A percentile compares a stretch with the other conserved stretches of the same genome.
These are phyloP conservation scores for Gossypium armourianum DNA, from an alignment of 441 rosid species.

Conservation along the genomic window DNA sequence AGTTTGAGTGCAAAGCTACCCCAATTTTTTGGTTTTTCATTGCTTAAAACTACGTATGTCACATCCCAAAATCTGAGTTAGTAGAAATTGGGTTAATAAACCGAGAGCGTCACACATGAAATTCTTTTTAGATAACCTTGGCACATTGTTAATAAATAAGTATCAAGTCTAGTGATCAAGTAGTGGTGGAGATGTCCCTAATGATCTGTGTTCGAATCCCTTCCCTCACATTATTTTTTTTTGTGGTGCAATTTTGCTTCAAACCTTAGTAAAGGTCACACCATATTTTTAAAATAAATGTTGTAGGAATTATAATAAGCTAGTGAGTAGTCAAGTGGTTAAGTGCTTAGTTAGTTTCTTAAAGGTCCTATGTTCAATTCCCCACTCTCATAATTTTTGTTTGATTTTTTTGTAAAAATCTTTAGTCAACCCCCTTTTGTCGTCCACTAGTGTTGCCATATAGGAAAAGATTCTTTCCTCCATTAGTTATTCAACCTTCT, in stretches of 20 bases:
- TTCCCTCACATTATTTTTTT: too few species aligned
- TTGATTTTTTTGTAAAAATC: too few species aligned
- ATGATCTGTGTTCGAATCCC: not conserved
- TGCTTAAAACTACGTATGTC: too few species aligned
- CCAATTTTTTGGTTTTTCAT: too few species aligned
- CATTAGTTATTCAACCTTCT: not conserved
- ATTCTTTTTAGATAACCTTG: too few species aligned
- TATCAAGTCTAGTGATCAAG: not conserved
- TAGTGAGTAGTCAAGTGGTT: not conserved
- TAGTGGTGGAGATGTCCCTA: not conserved
- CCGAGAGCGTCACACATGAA: too few species aligned
- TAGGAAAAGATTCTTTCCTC: not conserved
- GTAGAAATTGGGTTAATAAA: too few species aligned
- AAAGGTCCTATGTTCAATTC: not conserved
- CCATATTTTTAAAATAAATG: not conserved
- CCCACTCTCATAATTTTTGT: not conserved
- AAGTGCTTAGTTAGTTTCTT: not conserved
- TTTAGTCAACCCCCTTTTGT: not conserved
- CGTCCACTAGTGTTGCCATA: not conserved
- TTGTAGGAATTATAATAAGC: not conserved
- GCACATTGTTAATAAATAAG: too few species aligned
- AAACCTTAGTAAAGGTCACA: not conserved
- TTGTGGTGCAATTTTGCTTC: not conserved
- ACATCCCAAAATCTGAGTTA: too few species aligned
- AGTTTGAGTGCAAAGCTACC: too few species aligned